phyloP scores from a whole-genome alignment of 2,329 filamentous ascomycete genomes.

The Colletotrichum noveboracense region DNA sequence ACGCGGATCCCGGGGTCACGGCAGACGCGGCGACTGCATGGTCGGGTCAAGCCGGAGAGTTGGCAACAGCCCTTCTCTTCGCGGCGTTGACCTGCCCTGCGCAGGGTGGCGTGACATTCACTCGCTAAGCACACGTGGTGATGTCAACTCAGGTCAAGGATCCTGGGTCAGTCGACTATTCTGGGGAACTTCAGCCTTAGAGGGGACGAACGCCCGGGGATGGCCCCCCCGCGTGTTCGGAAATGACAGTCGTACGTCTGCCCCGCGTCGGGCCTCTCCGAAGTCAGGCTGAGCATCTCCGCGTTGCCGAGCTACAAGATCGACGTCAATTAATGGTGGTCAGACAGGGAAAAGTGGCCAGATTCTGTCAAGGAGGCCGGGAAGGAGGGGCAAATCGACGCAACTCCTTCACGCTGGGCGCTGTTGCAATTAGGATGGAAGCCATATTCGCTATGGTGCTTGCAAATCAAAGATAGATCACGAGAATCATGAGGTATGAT shows the following conservation, averaged over 20 bases:
- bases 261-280: neutral
- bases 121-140: slow-evolving; percentile 23
- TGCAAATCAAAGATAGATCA: neutral
- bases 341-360: neutral
- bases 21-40: slow-evolving; percentile 53
- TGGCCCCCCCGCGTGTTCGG: neutral
- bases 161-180: neutral
- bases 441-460: neutral
- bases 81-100: neutral
- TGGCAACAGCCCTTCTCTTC: neutral
- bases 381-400: too few species aligned
- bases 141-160: neutral
- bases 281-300: neutral
- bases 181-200: neutral
- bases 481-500: neutral
- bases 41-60: slow-evolving; percentile 31
- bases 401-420: neutral
- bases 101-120: slow-evolving; percentile 20
- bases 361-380: neutral
- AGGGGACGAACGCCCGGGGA: neutral
- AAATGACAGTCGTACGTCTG: neutral
- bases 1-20: slow-evolving; percentile 45
- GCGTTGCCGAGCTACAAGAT: neutral
- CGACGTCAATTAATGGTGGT: neutral
- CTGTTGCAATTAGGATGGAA: neutral